These are phyloP conservation scores for Fusarium nelsonii DNA, from an alignment of 2,329 filamentous ascomycete species.

Conservation along the genomic window DNA sequence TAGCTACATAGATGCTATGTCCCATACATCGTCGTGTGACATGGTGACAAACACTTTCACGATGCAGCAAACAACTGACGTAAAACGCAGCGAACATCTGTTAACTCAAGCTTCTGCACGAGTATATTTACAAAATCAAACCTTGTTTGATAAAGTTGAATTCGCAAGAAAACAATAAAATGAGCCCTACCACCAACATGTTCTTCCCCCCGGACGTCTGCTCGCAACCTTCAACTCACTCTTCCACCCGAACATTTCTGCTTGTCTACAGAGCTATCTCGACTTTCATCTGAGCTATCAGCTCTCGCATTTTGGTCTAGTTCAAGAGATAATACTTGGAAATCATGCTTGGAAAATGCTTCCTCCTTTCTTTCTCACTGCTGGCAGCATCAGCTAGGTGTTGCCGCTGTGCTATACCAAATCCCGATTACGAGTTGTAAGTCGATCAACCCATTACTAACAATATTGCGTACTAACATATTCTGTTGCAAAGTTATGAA, in stretches of 20 bases:
- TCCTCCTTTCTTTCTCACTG: not conserved
- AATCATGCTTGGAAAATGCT: constrained; percentile 3
- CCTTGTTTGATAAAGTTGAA: not conserved
- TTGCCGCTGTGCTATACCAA: not conserved
- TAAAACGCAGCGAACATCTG: not conserved
- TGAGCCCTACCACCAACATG: not conserved
- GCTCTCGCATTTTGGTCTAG: not conserved
- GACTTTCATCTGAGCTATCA: not conserved
- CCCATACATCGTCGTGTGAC: not conserved
- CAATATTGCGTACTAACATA: not conserved
- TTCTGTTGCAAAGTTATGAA: not conserved
- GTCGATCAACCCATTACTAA: not conserved
- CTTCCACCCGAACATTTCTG: not conserved
- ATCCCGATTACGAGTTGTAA: not conserved
- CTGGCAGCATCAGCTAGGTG: not conserved
- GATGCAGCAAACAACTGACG: constrained; percentile 16
- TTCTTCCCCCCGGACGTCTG: not conserved
- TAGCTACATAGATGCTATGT: not conserved
- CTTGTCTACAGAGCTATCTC: not conserved
- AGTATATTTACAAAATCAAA: not conserved
- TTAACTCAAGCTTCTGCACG: not conserved
- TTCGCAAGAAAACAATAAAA: not conserved
- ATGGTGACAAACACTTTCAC: constrained; percentile 17
- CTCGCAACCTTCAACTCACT: not conserved
- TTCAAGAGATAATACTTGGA: not conserved